These are phyloP conservation scores for Rhodotorula sp. DNA, from an alignment of 1,284 basidiomycete genomes.

Conservation along the genomic window DNA sequence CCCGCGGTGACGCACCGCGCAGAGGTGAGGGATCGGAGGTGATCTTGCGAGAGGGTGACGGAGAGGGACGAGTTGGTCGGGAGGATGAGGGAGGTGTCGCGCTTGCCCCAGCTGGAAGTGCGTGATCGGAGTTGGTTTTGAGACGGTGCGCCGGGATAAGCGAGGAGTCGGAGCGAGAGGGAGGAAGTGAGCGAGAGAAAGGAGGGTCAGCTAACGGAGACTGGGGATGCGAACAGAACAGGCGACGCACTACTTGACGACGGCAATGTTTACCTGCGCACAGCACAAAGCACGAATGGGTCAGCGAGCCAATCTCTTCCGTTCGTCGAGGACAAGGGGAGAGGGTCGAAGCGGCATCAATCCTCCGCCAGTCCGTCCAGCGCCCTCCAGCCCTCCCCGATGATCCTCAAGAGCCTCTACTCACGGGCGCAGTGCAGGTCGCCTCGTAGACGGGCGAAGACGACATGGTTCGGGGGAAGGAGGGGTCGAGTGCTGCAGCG, in stretches of 20 bases:
- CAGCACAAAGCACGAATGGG: background rate
- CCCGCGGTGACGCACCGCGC: conserved; percentile 67
- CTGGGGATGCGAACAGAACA: too few species aligned
- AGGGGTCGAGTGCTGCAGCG: background rate
- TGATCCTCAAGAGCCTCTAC: background rate
- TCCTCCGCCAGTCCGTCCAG: too few species aligned
- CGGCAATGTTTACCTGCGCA: conserved; percentile 14
- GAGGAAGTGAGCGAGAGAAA: too few species aligned
- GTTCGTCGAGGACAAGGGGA: too few species aligned
- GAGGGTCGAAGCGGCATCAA: too few species aligned
- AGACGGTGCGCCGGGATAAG: background rate
- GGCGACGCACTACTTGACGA: background rate
- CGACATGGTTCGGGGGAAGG: background rate
- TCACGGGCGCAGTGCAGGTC: conserved; percentile 43
- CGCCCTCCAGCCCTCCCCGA: too few species aligned
- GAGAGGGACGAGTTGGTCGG: conserved; percentile 98
- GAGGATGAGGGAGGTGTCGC: conserved; percentile 89
- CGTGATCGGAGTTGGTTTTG: background rate
- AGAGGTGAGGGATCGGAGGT: conserved; percentile 89
- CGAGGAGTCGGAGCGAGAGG: too few species aligned
- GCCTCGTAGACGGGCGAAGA: conserved; percentile 19
- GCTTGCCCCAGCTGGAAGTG: conserved; percentile 79
- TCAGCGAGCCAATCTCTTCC: too few species aligned
- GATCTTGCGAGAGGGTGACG: conserved; percentile 94
- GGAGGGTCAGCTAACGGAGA: too few species aligned